These are phyloP conservation scores for Cinnamomum micranthum DNA, from an alignment of 164 flowering plant genomes.

Conservation along the genomic window DNA sequence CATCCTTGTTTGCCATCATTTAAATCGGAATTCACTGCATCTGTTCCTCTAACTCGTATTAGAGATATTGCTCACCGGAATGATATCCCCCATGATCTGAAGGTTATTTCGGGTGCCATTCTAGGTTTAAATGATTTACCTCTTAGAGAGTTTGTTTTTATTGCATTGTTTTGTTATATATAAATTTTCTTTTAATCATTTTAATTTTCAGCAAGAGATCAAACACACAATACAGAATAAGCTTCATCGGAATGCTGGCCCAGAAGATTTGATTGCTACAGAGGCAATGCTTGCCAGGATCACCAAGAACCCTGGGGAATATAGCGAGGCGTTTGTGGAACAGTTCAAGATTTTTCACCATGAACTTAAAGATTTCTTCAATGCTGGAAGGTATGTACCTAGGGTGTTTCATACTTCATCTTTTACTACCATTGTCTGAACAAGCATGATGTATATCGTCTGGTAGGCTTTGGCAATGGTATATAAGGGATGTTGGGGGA, in stretches of 20 bases:
- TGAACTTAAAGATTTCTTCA: constrained; percentile 95
- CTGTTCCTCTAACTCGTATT: constrained; percentile 92
- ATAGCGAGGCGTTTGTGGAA: constrained; percentile 78
- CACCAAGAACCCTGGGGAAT: constrained; percentile 82
- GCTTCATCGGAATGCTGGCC: constrained; percentile 98
- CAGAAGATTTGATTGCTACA: constrained; percentile 95
- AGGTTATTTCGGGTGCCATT: constrained; percentile 42
- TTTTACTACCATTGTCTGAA: neutral
- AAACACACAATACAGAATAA: constrained; percentile 99
- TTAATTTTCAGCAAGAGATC: constrained; percentile 78
- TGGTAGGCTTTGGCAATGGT: no score
- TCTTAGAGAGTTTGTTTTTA: neutral
- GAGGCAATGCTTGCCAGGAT: constrained; percentile 91
- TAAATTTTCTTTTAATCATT: no score
- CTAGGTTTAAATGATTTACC: constrained; percentile 4
- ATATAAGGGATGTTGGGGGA: no score
- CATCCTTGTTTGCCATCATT: constrained; percentile 96
- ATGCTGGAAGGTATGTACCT: constrained; percentile 85
- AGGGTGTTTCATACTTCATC: neutral
- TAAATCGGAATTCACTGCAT: constrained; percentile 95
- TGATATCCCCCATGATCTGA: constrained; percentile 96
- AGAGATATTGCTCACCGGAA: constrained; percentile 91
- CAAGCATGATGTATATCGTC: neutral
- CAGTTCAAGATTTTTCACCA: constrained; percentile 86
- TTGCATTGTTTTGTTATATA: neutral